Evolutionary conservation across 768 basidiomycete genomes (phyloP), one percentile per base, ranked within the genome.

Genomic region (Stropharia rugosoannulata): DNA sequence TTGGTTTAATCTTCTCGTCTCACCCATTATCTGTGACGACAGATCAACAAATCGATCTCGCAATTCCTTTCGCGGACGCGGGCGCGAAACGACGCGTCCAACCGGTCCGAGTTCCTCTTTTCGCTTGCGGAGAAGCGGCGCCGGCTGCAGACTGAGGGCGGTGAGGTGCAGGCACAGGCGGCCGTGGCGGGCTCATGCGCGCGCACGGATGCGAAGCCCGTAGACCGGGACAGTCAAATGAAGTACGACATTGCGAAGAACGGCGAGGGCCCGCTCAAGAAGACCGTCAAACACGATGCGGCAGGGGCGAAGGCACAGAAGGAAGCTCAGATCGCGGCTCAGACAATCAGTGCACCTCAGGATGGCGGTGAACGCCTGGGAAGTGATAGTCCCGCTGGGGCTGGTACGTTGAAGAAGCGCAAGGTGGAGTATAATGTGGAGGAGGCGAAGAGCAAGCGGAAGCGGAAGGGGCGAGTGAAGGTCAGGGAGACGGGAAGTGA

Each of bases 241-340:
- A 89, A 89, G 66, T 93, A 92, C 60, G 91, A 93, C 66, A 88
- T 93, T 58, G 87, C 86, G n/a, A 90, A 85, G 70, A 91, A 93
- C 58, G 86, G 84, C 51, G 88, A 89, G 37, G 90, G 90, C 0
- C 89, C 90, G 1, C 72, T 93, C 41, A 77, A 81, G 29, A 77
- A 83, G 61, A 90, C 85, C 0, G 63, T 58, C 42, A 61, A 61
- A 36, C n/a, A 25, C 15, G 41, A n/a, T 35, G 39, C 13, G 11
- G 46, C 43, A 18, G 16, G 18, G 1, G 29, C 29, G 29, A 6
- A 32, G 29, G 29, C 6, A 4, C 29, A 32, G 9, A 4, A 32
- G 29, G 29, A 6, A 6, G 29, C 9, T 1, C 29, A 32, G 29
- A 32, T 32, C 22, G 22, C 22, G 4, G 1, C 22, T 22, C 22